These are phyloP conservation scores for Craterostigma plantagineum DNA, from an alignment of 257 asterid genomes.

Conservation along the genomic window DNA sequence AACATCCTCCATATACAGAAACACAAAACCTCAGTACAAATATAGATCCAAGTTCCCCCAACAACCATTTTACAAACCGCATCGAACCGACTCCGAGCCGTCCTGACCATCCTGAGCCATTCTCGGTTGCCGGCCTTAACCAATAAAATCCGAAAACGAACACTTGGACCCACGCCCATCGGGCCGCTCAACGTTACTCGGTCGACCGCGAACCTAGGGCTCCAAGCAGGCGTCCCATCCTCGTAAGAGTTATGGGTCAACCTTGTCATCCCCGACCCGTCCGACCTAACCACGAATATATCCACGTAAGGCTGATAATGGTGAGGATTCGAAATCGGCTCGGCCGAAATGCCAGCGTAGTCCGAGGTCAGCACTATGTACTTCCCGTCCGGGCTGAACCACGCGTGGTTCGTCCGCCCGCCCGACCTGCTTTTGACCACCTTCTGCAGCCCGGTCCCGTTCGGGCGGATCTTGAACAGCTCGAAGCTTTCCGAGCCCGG, in stretches of 20 bases:
- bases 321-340: slow-evolving; percentile 72
- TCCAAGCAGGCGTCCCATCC: slow-evolving; percentile 83
- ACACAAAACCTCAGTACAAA: no score
- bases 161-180: slow-evolving; percentile 26
- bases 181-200: slow-evolving; percentile 35
- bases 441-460: slow-evolving; percentile 65
- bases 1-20: no score
- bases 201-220: slow-evolving; percentile 27
- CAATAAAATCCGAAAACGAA: slow-evolving; percentile 55
- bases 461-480: slow-evolving; percentile 56
- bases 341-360: slow-evolving; percentile 82
- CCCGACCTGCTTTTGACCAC: slow-evolving; percentile 63
- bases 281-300: slow-evolving; percentile 42
- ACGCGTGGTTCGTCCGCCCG: slow-evolving; percentile 80
- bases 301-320: slow-evolving; percentile 87
- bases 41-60: no score
- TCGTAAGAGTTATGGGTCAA: slow-evolving; percentile 68
- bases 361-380: slow-evolving; percentile 61
- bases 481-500: slow-evolving; percentile 75
- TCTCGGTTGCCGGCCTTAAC: slow-evolving; percentile 15
- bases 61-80: no score
- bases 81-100: no score
- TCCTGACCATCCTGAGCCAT: no score
- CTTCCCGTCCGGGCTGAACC: slow-evolving; percentile 72
- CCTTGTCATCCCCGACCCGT: slow-evolving; percentile 43